These are phyloP conservation scores for Chloropicon primus DNA, from an alignment of 139 green algal genomes.

Conservation along the genomic window DNA sequence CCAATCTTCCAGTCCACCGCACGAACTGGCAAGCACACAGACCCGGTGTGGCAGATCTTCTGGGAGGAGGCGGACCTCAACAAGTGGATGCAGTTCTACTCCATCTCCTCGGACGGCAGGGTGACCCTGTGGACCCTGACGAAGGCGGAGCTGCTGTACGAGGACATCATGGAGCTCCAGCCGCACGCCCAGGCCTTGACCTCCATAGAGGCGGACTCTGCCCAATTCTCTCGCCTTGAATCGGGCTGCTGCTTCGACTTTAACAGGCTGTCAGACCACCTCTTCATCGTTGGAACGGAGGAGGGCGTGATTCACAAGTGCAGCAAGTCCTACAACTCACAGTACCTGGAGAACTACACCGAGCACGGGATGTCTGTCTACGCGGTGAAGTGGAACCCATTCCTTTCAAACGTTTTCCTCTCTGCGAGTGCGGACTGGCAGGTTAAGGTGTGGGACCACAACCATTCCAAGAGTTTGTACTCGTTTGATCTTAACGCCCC, in stretches of 20 bases:
- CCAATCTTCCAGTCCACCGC: slow-evolving; percentile 50
- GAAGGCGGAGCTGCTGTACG: slow-evolving; percentile 56
- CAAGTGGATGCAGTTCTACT: slow-evolving; percentile 49
- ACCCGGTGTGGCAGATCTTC: slow-evolving; percentile 76
- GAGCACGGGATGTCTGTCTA: slow-evolving; percentile 68
- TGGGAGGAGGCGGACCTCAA: slow-evolving; percentile 38
- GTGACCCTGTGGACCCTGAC: slow-evolving; percentile 72
- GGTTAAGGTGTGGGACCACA: slow-evolving; percentile 58
- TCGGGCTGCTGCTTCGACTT: slow-evolving; percentile 80
- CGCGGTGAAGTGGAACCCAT: slow-evolving; percentile 63
- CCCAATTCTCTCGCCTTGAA: slow-evolving; percentile 12
- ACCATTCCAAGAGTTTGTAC: slow-evolving; percentile 27
- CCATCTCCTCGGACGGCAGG: slow-evolving; percentile 48
- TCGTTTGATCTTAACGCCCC: slow-evolving; percentile 51
- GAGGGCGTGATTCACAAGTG: slow-evolving; percentile 76
- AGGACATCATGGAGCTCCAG: slow-evolving; percentile 29
- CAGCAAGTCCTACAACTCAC: slow-evolving; percentile 63
- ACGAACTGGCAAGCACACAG: slow-evolving; percentile 59
- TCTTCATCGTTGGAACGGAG: slow-evolving; percentile 81
- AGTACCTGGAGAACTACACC: slow-evolving; percentile 68
- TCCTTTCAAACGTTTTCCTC: slow-evolving; percentile 67
- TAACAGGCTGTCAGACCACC: slow-evolving; percentile 46
- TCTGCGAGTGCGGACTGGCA: slow-evolving; percentile 81
- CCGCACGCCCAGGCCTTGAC: not conserved
- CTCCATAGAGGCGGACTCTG: not conserved